Evolutionary conservation across 345 rosid species (phyloP).

Genomic region (Eucalyptus regnans): DNA sequence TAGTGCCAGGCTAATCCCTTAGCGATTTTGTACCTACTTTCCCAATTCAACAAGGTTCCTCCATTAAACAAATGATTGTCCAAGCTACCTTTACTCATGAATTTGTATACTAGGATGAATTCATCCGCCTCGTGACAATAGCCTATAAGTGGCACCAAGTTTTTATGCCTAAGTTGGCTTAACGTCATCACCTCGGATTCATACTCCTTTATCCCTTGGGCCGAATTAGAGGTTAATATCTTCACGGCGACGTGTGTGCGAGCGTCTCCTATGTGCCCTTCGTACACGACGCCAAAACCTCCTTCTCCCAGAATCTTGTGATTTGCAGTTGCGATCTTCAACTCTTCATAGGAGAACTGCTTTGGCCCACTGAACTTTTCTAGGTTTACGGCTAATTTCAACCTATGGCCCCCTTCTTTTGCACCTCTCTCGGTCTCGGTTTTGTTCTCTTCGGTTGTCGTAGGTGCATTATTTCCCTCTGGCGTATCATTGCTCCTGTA

Average conservation of each 20-base stretch:
- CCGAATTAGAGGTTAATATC: background rate
- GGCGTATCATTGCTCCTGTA: background rate
- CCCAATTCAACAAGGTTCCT: background rate
- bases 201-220: background rate
- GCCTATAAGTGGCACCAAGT: background rate
- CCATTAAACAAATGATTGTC: background rate
- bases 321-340: background rate
- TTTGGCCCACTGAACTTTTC: background rate
- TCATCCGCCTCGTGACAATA: background rate
- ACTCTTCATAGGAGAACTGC: background rate
- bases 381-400: background rate
- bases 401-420: background rate
- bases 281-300: background rate
- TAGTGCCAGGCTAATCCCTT: background rate
- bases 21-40: background rate
- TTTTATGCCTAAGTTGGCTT: background rate
- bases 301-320: background rate
- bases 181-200: background rate
- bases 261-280: background rate
- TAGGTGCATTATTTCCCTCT: background rate
- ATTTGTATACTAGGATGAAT: background rate
- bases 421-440: background rate
- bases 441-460: background rate
- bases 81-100: background rate
- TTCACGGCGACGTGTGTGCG: background rate